These are phyloP conservation scores for Colletotrichum scovillei DNA, from an alignment of 2,329 filamentous ascomycete species.

Conservation along the genomic window DNA sequence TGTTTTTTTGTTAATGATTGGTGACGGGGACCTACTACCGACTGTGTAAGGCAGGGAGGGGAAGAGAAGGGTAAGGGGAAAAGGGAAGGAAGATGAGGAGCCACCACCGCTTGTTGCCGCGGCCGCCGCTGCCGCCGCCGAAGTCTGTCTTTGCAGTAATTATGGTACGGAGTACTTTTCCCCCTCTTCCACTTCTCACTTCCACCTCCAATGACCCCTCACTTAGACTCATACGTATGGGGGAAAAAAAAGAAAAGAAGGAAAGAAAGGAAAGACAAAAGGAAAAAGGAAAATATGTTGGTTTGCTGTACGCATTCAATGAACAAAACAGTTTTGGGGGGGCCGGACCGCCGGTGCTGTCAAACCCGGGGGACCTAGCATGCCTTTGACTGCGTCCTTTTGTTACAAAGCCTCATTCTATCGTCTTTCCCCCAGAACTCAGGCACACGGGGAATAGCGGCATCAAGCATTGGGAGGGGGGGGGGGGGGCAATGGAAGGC, in stretches of 20 bases:
- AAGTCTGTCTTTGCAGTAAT: neutral
- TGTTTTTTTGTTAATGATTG: neutral
- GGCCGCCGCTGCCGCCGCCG: neutral
- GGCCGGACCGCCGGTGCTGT: conserved; percentile 9
- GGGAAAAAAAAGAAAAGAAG: neutral
- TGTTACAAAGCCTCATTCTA: neutral
- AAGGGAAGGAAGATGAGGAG: too few relatives aligned
- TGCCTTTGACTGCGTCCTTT: neutral
- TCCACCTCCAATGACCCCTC: too few relatives aligned
- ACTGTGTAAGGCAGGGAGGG: neutral
- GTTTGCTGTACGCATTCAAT: too few relatives aligned
- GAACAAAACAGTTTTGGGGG: neutral
- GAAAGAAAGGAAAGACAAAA: neutral
- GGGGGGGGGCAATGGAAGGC: too few relatives aligned
- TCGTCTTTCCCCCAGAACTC: neutral
- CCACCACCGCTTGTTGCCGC: neutral
- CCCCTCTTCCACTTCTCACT: neutral
- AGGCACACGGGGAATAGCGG: too few relatives aligned
- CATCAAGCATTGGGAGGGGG: too few relatives aligned
- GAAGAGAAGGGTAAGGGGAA: neutral
- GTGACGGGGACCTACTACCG: neutral
- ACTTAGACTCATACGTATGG: neutral
- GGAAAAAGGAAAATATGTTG: neutral
- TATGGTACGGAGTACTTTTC: too few relatives aligned
- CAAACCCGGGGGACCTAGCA: conserved; percentile 11